Conservation (phyloP, 2,329 filamentous ascomycete species). For the Didymella sp. region DNA sequence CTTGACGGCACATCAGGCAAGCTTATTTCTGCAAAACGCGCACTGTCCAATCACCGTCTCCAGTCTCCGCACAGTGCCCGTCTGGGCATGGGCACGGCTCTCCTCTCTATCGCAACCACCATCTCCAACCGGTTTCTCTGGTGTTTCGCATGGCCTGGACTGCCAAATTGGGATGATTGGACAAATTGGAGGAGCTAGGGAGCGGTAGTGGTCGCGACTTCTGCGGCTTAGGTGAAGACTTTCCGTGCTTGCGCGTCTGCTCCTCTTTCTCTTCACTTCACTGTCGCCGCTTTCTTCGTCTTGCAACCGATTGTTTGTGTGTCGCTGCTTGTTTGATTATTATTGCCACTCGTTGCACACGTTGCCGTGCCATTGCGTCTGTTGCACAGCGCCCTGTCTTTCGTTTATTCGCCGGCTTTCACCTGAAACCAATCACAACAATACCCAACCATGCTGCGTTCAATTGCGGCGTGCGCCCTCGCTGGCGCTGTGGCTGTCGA, state of each 20-base stretch:
- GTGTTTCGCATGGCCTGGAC: constrained; percentile 8
- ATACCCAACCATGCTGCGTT: constrained; percentile 27
- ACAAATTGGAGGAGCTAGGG: constrained; percentile 10
- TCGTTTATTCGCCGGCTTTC: not conserved
- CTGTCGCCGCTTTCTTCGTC: not conserved
- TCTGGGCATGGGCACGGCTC: constrained; percentile 8
- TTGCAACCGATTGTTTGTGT: not conserved
- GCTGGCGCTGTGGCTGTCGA: constrained; percentile 46
- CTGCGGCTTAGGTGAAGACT: not conserved
- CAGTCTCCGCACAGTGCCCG: not conserved
- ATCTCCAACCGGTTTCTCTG: constrained; percentile 12
- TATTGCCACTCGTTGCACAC: constrained; percentile 1
- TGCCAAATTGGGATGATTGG: not conserved
- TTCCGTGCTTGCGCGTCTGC: constrained; percentile 5
- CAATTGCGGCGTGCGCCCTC: constrained; percentile 29
- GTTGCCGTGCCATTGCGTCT: constrained; percentile 3
- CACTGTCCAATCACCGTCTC: not conserved
- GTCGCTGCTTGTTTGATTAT: not conserved
- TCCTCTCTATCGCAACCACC: constrained; percentile 20
- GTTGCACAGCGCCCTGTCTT: constrained; percentile 6
- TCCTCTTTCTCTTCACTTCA: not conserved
- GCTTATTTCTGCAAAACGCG: constrained; percentile 8
- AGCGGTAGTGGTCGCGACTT: constrained; percentile 2
- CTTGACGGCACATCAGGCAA: constrained; percentile 18
- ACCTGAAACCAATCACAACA: not conserved